phyloP scores from a whole-genome alignment of 441 rosid species.

The Macaranga tanarius region DNA sequence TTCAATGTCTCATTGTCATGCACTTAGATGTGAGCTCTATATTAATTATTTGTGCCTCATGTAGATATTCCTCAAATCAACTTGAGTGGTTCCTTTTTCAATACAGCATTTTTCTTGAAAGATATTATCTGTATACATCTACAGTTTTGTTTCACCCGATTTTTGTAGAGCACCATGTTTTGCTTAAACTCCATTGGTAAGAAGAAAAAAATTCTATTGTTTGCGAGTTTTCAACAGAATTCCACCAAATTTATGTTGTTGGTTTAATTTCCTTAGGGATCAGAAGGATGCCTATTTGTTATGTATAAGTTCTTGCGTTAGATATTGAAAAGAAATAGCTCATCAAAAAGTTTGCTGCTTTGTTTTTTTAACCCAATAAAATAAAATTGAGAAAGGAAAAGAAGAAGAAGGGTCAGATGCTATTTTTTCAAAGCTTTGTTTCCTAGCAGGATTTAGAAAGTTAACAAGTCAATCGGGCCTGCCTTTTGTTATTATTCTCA shows the following conservation, averaged over 20 bases:
- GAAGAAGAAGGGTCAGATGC: not conserved
- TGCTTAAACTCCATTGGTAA: not conserved
- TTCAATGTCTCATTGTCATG: too few relatives aligned
- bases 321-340: not conserved
- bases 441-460: not conserved
- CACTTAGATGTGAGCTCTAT: not conserved
- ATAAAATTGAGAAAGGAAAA: not conserved
- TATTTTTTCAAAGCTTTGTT: not conserved
- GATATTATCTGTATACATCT: not conserved
- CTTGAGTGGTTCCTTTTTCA: not conserved
- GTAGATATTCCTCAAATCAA: not conserved
- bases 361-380: not conserved
- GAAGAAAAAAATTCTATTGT: not conserved
- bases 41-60: not conserved
- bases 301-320: not conserved
- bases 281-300: not conserved
- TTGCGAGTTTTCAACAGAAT: not conserved
- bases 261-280: not conserved
- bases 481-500: not conserved
- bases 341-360: not conserved
- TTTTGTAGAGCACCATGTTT: not conserved
- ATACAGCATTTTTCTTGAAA: not conserved
- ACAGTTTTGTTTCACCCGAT: not conserved
- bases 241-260: not conserved
- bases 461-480: not conserved